phyloP scores from a whole-genome alignment of 2,329 filamentous ascomycete genomes.

The Thermochaetoides dissita region DNA sequence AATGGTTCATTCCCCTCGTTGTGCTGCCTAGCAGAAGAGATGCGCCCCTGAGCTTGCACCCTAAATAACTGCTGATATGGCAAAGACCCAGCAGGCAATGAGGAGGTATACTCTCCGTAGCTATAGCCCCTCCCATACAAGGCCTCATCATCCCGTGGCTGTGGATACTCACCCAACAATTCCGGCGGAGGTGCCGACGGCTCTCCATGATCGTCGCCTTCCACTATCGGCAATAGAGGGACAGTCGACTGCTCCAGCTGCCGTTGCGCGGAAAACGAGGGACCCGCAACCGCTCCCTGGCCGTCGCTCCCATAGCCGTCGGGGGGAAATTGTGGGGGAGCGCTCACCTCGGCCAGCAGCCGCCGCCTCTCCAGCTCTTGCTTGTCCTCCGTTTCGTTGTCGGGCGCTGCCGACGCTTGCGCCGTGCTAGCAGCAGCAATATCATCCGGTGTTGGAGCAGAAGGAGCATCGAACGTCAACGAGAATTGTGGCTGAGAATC shows the following conservation, averaged over 20 bases:
- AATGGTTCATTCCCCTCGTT: slow-evolving; percentile 14
- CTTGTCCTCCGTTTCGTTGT: slow-evolving; percentile 53
- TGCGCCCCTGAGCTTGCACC: too few species aligned
- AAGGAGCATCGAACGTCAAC: slow-evolving; percentile 20
- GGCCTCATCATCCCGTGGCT: too few species aligned
- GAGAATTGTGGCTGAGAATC: too few species aligned
- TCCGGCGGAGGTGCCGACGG: too few species aligned
- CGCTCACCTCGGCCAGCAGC: slow-evolving; percentile 50
- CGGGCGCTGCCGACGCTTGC: slow-evolving; percentile 3
- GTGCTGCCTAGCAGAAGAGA: too few species aligned
- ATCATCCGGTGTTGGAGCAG: slow-evolving; percentile 33
- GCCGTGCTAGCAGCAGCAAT: slow-evolving; percentile 17
- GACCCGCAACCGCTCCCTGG: slow-evolving; percentile 5
- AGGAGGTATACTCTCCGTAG: too few species aligned
- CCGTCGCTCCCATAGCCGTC: slow-evolving; percentile 31
- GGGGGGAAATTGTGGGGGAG: slow-evolving; percentile 42
- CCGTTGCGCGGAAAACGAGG: not conserved
- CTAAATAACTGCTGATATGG: too few species aligned
- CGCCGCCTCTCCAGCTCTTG: slow-evolving; percentile 58
- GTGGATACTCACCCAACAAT: too few species aligned
- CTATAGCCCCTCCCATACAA: too few species aligned
- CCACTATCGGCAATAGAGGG: too few species aligned
- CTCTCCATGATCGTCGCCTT: too few species aligned
- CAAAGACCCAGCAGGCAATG: too few species aligned
- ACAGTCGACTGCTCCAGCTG: not conserved